These are phyloP conservation scores for Leccinum laetum DNA, from an alignment of 1,284 basidiomycete genomes.

Conservation along the genomic window DNA sequence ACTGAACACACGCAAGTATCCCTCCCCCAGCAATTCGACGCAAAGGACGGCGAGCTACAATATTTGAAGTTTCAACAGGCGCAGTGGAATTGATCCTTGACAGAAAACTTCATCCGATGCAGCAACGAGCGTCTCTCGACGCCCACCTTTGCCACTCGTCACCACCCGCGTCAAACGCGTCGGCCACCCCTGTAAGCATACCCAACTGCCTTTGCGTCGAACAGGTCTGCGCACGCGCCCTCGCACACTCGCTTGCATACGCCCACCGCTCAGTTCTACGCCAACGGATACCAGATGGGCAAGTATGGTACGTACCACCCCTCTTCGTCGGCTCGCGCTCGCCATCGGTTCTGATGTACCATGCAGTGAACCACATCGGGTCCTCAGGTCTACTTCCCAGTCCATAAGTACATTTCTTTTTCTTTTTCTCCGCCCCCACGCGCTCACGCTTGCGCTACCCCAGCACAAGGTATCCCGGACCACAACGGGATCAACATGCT, in stretches of 20 bases:
- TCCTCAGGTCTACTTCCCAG: conserved; percentile 26
- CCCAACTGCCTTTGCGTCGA: too few species aligned
- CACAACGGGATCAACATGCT: too few species aligned
- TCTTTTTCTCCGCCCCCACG: too few species aligned
- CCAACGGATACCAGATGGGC: conserved; percentile 30
- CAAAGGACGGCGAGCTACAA: conserved; percentile 64
- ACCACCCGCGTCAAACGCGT: background rate
- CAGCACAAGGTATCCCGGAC: too few species aligned
- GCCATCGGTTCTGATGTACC: background rate
- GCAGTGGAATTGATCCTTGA: conserved; percentile 31
- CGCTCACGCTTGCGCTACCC: too few species aligned
- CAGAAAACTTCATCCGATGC: conserved; percentile 27
- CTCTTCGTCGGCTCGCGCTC: background rate
- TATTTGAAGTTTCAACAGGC: conserved; percentile 48
- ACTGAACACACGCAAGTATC: conserved; percentile 43
- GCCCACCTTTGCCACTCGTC: conserved; percentile 13
- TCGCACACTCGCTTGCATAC: background rate
- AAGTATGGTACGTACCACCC: conserved; percentile 24
- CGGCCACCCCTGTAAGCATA: too few species aligned
- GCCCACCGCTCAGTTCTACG: conserved; percentile 21
- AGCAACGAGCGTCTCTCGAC: conserved; percentile 32
- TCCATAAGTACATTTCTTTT: conserved; percentile 18
- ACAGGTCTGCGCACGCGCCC: too few species aligned
- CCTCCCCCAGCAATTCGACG: conserved; percentile 55
- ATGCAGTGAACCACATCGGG: conserved; percentile 26